Percentiles rank a stretch among this genome's conserved stretches.
These are phyloP conservation scores for Saxophila tyrrhenica DNA, from an alignment of 495 filamentous ascomycete genomes.

Conservation along the genomic window DNA sequence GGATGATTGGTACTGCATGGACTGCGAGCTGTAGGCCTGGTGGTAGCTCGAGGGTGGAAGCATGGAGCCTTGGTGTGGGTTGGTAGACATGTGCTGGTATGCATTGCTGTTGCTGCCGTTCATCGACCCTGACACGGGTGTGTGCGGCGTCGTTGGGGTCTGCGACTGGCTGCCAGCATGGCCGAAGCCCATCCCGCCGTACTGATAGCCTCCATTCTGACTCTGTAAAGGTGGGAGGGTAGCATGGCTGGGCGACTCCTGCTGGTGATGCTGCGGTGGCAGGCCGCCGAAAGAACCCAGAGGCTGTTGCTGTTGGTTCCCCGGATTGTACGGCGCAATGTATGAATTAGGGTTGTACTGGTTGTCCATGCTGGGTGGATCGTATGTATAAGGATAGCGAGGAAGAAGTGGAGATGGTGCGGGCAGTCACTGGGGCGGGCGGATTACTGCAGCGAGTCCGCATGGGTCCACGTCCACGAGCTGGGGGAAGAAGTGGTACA, in stretches of 20 bases:
- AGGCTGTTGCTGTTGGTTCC: constrained; percentile 4
- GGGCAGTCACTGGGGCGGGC: not conserved
- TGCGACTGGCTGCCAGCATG: constrained; percentile 20
- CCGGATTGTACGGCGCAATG: not conserved
- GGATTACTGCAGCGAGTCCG: not conserved
- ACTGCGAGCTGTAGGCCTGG: constrained; percentile 13
- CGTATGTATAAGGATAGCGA: not conserved
- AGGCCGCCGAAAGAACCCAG: constrained; percentile 15
- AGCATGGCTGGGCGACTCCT: constrained; percentile 8
- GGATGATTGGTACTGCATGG: constrained; percentile 14
- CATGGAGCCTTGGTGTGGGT: constrained; percentile 10
- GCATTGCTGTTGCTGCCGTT: constrained; percentile 5
- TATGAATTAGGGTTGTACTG: constrained; percentile 11
- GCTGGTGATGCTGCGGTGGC: constrained; percentile 3
- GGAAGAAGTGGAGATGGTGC: not conserved
- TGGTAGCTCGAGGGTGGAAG: constrained; percentile 14
- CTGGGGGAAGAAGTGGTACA: not conserved
- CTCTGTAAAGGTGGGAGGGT: constrained; percentile 20
- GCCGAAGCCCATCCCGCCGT: constrained; percentile 9
- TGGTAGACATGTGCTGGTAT: constrained; percentile 12
- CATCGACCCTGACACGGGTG: constrained; percentile 14
- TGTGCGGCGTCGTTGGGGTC: constrained; percentile 23
- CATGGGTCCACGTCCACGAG: not conserved
- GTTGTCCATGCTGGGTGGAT: constrained; percentile 12
- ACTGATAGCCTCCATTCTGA: constrained; percentile 20